Evolutionary conservation across 306 rosid species (phyloP).

Genomic region (Fragaria ananassa): DNA sequence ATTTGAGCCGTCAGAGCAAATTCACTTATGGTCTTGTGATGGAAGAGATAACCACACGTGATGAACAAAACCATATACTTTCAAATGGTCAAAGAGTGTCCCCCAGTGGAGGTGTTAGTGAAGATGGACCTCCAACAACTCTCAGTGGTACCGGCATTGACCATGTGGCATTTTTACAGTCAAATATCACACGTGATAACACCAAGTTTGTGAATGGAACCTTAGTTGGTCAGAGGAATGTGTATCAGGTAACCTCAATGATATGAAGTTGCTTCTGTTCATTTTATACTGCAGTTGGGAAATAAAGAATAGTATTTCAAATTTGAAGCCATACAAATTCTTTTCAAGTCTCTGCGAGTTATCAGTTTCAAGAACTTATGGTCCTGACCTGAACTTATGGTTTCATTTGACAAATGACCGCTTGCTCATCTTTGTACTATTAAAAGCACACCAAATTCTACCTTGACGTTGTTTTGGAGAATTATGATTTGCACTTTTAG

Average conservation of each 20-base stretch:
- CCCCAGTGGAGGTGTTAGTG: slow-evolving; percentile 85
- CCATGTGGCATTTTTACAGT: slow-evolving; percentile 82
- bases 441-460: not conserved
- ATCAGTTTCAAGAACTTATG: too few relatives aligned
- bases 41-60: slow-evolving; percentile 96
- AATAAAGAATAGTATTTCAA: not conserved
- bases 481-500: not conserved
- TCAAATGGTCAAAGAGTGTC: slow-evolving; percentile 71
- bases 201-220: slow-evolving; percentile 91
- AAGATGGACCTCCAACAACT: slow-evolving; percentile 97
- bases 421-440: not conserved
- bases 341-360: not conserved
- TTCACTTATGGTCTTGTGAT: slow-evolving; percentile 91
- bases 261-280: not conserved
- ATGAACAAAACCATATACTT: slow-evolving; percentile 77
- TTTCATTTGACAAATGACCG: not conserved
- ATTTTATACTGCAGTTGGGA: not conserved
- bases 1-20: slow-evolving; percentile 92
- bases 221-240: slow-evolving; percentile 73
- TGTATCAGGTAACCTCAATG: slow-evolving; percentile 68
- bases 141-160: slow-evolving; percentile 95
- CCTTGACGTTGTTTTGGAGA: not conserved
- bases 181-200: slow-evolving; percentile 91
- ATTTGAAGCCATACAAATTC: not conserved
- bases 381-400: not conserved